phyloP scores from a whole-genome alignment of 148 eudicot species.

The Arbutus unedo region DNA sequence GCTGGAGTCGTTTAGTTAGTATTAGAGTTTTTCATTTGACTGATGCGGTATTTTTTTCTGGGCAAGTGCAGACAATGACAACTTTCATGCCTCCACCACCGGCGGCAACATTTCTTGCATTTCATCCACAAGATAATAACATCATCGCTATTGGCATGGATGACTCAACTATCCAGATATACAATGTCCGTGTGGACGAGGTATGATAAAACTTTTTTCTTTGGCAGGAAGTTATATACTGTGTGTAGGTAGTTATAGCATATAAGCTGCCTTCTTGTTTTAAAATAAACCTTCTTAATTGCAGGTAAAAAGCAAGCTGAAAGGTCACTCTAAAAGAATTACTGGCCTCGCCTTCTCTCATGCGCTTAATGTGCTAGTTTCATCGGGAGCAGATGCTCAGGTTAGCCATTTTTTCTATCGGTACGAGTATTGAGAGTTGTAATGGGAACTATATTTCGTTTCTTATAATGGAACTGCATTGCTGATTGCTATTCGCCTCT shows the following conservation, averaged over 20 bases:
- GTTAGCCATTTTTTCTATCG: slow-evolving; percentile 28
- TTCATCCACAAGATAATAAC: slow-evolving; percentile 93
- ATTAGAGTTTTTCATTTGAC: background rate
- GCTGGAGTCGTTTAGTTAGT: background rate
- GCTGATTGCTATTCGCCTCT: background rate
- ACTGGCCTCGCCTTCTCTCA: slow-evolving; percentile 88
- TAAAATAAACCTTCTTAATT: slow-evolving; percentile 5
- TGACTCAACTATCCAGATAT: slow-evolving; percentile 86
- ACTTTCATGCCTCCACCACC: slow-evolving; percentile 92
- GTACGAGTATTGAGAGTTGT: background rate
- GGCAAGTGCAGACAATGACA: slow-evolving; percentile 75
- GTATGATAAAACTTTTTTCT: slow-evolving; percentile 29
- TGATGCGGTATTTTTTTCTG: slow-evolving; percentile 2
- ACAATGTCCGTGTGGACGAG: slow-evolving; percentile 90
- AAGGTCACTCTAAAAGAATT: slow-evolving; percentile 84
- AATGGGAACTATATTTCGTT: background rate
- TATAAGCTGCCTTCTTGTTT: background rate
- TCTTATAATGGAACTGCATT: background rate
- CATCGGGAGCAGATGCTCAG: slow-evolving; percentile 95
- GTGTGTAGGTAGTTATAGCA: background rate
- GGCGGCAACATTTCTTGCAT: slow-evolving; percentile 89
- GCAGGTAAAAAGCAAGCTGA: slow-evolving; percentile 84
- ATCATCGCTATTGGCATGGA: slow-evolving; percentile 97
- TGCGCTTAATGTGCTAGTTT: slow-evolving; percentile 67
- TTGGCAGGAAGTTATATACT: background rate